Conservation (phyloP, 202 grass and related monocot species). For the Schoenoplectus triqueter region DNA sequence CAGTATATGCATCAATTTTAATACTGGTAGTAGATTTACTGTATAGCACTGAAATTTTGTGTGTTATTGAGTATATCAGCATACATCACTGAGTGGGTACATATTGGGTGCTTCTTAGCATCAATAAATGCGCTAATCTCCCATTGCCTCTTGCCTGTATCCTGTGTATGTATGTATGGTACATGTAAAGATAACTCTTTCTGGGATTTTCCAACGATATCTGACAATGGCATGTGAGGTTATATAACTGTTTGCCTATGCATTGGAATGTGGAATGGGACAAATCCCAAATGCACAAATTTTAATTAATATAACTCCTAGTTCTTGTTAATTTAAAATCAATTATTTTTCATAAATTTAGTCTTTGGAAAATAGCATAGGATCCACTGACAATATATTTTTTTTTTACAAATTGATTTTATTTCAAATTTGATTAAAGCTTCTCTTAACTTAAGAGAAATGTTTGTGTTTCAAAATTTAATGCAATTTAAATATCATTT, state of each 20-base stretch:
- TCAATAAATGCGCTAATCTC: slow-evolving; percentile 38
- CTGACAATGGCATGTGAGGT: slow-evolving; percentile 49
- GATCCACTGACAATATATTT: too few species aligned
- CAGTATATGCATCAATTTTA: background rate
- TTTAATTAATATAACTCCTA: background rate
- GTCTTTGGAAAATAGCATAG: background rate
- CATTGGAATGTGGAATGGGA: background rate
- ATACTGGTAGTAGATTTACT: background rate
- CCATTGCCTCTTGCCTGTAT: background rate
- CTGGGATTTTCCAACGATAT: slow-evolving; percentile 35
- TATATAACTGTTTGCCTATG: slow-evolving; percentile 17
- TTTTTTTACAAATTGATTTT: too few species aligned
- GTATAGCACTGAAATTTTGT: background rate
- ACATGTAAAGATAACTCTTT: slow-evolving; percentile 21
- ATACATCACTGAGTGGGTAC: slow-evolving; percentile 6
- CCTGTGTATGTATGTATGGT: background rate
- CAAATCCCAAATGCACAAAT: background rate
- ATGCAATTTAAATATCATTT: background rate
- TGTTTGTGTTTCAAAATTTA: background rate
- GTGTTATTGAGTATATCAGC: background rate
- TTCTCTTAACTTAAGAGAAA: too few species aligned
- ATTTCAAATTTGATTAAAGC: too few species aligned
- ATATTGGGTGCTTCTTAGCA: slow-evolving; percentile 34
- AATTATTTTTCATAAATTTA: background rate
- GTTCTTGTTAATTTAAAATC: background rate